Conservation (phyloP, 2,329 filamentous ascomycete genomes). For the Exophiala viscosa region DNA sequence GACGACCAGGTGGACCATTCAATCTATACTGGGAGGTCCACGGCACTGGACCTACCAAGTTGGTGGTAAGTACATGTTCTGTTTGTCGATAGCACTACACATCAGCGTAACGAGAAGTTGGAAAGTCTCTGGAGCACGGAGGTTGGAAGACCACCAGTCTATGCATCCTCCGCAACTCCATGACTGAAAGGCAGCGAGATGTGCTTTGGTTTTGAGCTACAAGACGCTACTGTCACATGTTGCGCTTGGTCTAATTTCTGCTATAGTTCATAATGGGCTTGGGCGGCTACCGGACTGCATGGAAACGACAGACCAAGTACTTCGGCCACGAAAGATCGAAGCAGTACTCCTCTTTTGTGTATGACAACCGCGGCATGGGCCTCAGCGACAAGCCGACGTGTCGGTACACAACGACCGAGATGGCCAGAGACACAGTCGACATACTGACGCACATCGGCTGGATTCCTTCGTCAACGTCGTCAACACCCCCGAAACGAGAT, state of each 20-base stretch:
- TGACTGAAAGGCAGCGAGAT: too few species aligned
- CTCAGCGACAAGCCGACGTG: conserved; percentile 70
- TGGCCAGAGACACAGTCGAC: conserved; percentile 75
- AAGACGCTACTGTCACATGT: too few species aligned
- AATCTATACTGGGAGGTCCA: conserved; percentile 77
- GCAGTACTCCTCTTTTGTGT: conserved; percentile 68
- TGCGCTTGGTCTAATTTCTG: conserved; percentile 1
- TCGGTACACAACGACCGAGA: conserved; percentile 77
- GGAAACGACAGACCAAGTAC: conserved; percentile 79
- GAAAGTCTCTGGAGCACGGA: too few species aligned
- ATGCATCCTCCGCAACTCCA: too few species aligned
- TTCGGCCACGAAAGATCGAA: conserved; percentile 67
- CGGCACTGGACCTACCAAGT: conserved; percentile 66
- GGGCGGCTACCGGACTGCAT: conserved; percentile 63
- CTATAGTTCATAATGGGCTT: conserved; percentile 75
- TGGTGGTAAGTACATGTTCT: conserved; percentile 59
- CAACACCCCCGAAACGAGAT: conserved; percentile 37
- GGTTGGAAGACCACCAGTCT: too few species aligned
- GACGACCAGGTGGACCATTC: conserved; percentile 66
- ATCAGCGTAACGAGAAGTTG: background rate
- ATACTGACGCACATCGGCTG: conserved; percentile 67
- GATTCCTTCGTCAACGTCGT: conserved; percentile 40
- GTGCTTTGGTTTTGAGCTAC: too few species aligned
- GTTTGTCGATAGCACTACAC: conserved; percentile 2
- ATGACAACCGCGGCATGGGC: conserved; percentile 85